Base-by-base conservation (phyloP, 2,329 filamentous ascomycete species). In the Venturia pyrina region DNA sequence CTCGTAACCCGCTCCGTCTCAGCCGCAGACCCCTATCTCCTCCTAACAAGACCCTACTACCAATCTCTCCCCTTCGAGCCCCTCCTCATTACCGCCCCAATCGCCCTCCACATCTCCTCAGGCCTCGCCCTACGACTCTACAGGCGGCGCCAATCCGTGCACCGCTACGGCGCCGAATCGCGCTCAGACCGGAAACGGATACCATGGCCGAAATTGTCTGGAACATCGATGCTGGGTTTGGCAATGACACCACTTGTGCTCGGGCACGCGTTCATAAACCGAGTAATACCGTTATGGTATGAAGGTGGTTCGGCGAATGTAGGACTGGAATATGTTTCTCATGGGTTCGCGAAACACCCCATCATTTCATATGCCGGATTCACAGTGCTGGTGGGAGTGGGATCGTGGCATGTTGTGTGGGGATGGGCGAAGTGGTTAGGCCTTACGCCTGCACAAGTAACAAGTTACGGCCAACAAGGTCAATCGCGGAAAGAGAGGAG, bases 31-130 rank as follows among this genome's bases (percentile, higher is more conserved):
- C 87, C 87, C 62, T 96, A 92, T 76, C 87, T 98, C 62, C 88
- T 98, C 69, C 90, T 96, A 75, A 93, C 92, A 37, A 87, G 93
- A 68, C 93, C 96, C 62, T 87, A 95, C 75, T 98, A 98, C 80
- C 93, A 97, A 76, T 93, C 91, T 28, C 66, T 71, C 0, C 83
- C 88, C 1, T 79, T 90, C 19, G 93, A 97, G 74, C 90, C 91
- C 3, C 78, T 96, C 24, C 82, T 98, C 68, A 85, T 98, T 67
- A 86, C 83, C 56, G 76, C 91, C 1, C 92, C 93, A 1, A 80
- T 96, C 28, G 75, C 87, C 66, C 84, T 87, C 2, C 93, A 98
- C 75, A 81, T 97, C 56, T 81, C 84, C 17, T 89, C 91, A 0
- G 93, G 93, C 44, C 74, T 97, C 6, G 86, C 85, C 0, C 79